Percentiles rank a stretch among this genome's conserved stretches.
phyloP scores from a whole-genome alignment of 78 protist species.

The Chrysochromulina tobinii region DNA sequence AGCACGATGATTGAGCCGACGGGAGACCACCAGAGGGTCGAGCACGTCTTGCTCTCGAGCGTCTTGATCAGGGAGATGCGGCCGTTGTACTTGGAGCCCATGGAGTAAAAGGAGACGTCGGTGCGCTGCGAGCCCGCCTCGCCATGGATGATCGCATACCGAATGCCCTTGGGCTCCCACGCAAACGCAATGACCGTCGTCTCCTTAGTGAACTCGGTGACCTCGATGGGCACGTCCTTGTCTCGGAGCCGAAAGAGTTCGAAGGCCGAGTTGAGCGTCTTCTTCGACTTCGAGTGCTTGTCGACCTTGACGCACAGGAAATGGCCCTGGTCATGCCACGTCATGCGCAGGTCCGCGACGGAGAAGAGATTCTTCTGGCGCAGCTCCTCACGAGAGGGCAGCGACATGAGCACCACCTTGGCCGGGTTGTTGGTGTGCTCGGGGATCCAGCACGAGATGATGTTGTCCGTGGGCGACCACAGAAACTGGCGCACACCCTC shows the following conservation, averaged over 20 bases:
- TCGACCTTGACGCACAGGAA: slow-evolving; percentile 76
- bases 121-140: not conserved
- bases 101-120: slow-evolving; percentile 32
- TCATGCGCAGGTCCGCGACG: slow-evolving; percentile 45
- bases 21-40: slow-evolving; percentile 49
- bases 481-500: slow-evolving; percentile 57
- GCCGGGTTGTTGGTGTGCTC: slow-evolving; percentile 66
- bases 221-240: slow-evolving; percentile 74
- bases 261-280: slow-evolving; percentile 45
- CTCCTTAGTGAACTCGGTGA: slow-evolving; percentile 43
- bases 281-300: slow-evolving; percentile 58
- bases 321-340: slow-evolving; percentile 87
- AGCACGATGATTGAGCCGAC: slow-evolving; percentile 20
- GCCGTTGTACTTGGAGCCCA: slow-evolving; percentile 6
- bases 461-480: slow-evolving; percentile 85
- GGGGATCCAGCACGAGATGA: slow-evolving; percentile 75
- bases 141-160: slow-evolving; percentile 52
- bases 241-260: slow-evolving; percentile 86
- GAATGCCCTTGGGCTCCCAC: slow-evolving; percentile 61
- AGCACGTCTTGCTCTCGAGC: slow-evolving; percentile 44
- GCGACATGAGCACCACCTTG: slow-evolving; percentile 60
- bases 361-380: slow-evolving; percentile 74
- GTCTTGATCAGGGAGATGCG: not conserved
- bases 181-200: slow-evolving; percentile 34
- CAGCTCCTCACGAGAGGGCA: slow-evolving; percentile 56